These are phyloP conservation scores for Biancaea sappan DNA, from an alignment of 306 rosid genomes.

Conservation along the genomic window DNA sequence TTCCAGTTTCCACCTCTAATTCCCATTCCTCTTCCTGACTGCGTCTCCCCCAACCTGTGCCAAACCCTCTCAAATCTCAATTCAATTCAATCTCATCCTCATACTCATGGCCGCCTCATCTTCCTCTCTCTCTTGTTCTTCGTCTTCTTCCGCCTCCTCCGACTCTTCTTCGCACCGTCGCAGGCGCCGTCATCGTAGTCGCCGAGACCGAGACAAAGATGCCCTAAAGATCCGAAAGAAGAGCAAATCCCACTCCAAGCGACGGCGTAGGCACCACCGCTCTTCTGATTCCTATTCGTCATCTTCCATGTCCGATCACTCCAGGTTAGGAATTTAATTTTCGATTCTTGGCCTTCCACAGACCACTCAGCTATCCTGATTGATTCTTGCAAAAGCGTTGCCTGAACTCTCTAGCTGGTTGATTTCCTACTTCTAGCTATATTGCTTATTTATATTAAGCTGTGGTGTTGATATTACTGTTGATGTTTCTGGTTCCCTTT, in stretches of 20 bases:
- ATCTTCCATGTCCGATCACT: slow-evolving; percentile 53
- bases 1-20: background rate
- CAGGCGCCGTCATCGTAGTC: slow-evolving; percentile 46
- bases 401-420: background rate
- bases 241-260: slow-evolving; percentile 67
- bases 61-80: slow-evolving; percentile 42
- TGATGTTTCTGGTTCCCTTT: background rate
- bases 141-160: slow-evolving; percentile 1
- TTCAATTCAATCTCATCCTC: slow-evolving; percentile 12
- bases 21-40: background rate
- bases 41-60: slow-evolving; percentile 20
- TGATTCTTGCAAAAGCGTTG: background rate
- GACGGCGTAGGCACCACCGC: slow-evolving; percentile 72
- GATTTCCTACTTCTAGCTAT: background rate
- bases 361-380: background rate
- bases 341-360: background rate
- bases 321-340: slow-evolving; percentile 50
- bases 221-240: slow-evolving; percentile 71
- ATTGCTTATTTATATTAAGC: background rate
- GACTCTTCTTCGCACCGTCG: slow-evolving; percentile 62
- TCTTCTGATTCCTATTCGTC: slow-evolving; percentile 62
- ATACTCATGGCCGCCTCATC: slow-evolving; percentile 75
- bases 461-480: background rate
- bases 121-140: slow-evolving; percentile 44
- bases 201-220: slow-evolving; percentile 60